These are phyloP conservation scores for Aurantiochytrium sp. DNA, from an alignment of 108 stramenopile genomes.

Conservation along the genomic window DNA sequence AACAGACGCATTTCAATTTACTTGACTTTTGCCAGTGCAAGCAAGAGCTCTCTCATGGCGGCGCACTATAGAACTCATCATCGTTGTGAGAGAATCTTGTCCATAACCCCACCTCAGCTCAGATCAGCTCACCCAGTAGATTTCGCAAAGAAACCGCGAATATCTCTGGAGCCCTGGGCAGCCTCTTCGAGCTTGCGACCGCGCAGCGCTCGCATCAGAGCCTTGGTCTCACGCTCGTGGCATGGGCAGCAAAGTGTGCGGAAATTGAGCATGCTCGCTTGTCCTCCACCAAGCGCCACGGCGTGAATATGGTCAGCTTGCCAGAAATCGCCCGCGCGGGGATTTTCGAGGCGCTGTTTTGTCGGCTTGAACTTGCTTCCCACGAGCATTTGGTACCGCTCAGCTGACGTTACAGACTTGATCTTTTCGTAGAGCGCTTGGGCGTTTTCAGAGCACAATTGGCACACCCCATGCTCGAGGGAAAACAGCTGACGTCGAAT, in stretches of 20 bases:
- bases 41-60: no score
- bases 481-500: conserved; percentile 19
- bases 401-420: conserved; percentile 54
- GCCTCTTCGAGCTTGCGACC: not conserved
- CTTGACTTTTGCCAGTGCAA: no score
- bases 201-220: not conserved
- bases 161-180: not conserved
- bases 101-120: no score
- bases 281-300: conserved; percentile 70
- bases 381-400: conserved; percentile 56
- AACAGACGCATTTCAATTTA: no score
- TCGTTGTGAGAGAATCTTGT: no score
- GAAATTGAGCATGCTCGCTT: conserved; percentile 56
- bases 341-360: conserved; percentile 47
- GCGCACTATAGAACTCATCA: no score
- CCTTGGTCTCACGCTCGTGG: conserved; percentile 50
- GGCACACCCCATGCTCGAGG: conserved; percentile 29
- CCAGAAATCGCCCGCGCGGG: conserved; percentile 68
- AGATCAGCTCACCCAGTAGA: not conserved
- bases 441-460: conserved; percentile 41
- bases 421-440: conserved; percentile 55
- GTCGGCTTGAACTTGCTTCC: conserved; percentile 61
- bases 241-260: conserved; percentile 70
- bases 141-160: not conserved
- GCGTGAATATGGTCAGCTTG: conserved; percentile 71